Evolutionary conservation across 768 basidiomycete genomes (phyloP).

Genomic region (Tricholomella constricta): DNA sequence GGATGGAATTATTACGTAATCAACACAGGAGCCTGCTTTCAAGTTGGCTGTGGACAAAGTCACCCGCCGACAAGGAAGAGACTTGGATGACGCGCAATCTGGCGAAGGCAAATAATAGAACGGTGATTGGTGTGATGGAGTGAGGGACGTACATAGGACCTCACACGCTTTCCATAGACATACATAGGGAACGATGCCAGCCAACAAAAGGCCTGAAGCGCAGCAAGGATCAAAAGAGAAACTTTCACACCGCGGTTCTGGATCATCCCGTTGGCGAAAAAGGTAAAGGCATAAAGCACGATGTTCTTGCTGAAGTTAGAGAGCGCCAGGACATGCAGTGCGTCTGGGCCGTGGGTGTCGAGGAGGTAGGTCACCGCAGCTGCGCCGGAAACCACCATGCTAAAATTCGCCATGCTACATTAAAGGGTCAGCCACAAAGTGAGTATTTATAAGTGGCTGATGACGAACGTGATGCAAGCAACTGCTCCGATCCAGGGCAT

Average conservation of each 20-base stretch:
- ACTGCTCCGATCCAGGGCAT: slow-evolving; percentile 51
- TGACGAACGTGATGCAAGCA: slow-evolving; percentile 34
- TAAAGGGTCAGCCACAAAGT: neutral
- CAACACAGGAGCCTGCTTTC: too few relatives aligned
- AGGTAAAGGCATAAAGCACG: slow-evolving; percentile 46
- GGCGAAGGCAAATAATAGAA: neutral
- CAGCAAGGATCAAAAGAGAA: slow-evolving; percentile 41
- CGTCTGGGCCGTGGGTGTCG: slow-evolving; percentile 43
- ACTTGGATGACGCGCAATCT: slow-evolving; percentile 4
- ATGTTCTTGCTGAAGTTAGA: slow-evolving; percentile 48
- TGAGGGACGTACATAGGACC: slow-evolving; percentile 38
- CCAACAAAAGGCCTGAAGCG: slow-evolving; percentile 43
- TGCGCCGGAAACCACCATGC: slow-evolving; percentile 43
- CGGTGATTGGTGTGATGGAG: too few relatives aligned
- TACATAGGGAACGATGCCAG: slow-evolving; percentile 45
- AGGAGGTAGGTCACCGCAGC: slow-evolving; percentile 47
- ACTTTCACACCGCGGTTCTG: slow-evolving; percentile 36
- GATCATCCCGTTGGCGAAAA: slow-evolving; percentile 47
- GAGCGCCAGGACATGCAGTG: slow-evolving; percentile 42
- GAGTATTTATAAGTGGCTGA: too few relatives aligned
- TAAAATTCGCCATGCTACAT: slow-evolving; percentile 42
- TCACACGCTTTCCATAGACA: slow-evolving; percentile 42
- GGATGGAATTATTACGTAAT: too few relatives aligned
- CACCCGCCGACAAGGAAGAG: too few relatives aligned
- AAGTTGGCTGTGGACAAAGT: too few relatives aligned